These are phyloP conservation scores for Clarkia xantiana DNA, from an alignment of 345 rosid species.

Conservation along the genomic window DNA sequence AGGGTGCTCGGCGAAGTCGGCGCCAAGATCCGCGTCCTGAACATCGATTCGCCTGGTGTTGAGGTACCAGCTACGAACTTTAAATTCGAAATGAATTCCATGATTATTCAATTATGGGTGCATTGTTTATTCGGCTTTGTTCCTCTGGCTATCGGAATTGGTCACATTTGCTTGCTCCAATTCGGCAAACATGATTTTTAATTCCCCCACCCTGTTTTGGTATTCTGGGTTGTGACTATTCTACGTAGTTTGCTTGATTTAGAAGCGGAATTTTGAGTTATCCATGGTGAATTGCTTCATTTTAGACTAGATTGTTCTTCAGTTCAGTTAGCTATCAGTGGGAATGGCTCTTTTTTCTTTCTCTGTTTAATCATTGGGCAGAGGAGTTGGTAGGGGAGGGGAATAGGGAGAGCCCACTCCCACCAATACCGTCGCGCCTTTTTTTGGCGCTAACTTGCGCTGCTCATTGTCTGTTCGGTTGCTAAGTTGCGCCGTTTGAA, in stretches of 20 bases:
- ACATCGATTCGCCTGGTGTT: slow-evolving; percentile 91
- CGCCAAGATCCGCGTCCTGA: slow-evolving; percentile 86
- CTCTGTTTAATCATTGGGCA: not conserved
- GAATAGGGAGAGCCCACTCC: not conserved
- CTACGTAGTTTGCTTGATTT: not conserved
- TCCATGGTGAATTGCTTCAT: not conserved
- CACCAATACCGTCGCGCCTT: not conserved
- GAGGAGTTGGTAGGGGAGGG: not conserved
- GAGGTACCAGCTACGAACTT: slow-evolving; percentile 29
- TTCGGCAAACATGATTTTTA: no score
- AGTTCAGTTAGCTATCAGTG: not conserved
- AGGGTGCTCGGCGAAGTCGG: slow-evolving; percentile 70
- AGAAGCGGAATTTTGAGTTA: not conserved
- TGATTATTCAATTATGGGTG: not conserved
- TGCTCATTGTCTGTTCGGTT: not conserved
- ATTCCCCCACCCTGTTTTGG: no score
- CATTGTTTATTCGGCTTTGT: no score
- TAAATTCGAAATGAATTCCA: no score
- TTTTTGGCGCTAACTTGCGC: not conserved
- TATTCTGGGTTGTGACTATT: not conserved
- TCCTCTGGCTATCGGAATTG: no score
- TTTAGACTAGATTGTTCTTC: not conserved
- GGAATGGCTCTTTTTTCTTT: no score
- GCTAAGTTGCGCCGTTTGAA: slow-evolving; percentile 1
- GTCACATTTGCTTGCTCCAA: no score